Base-by-base conservation (phyloP, 1,284 basidiomycete species). In the Melampsora americana region DNA sequence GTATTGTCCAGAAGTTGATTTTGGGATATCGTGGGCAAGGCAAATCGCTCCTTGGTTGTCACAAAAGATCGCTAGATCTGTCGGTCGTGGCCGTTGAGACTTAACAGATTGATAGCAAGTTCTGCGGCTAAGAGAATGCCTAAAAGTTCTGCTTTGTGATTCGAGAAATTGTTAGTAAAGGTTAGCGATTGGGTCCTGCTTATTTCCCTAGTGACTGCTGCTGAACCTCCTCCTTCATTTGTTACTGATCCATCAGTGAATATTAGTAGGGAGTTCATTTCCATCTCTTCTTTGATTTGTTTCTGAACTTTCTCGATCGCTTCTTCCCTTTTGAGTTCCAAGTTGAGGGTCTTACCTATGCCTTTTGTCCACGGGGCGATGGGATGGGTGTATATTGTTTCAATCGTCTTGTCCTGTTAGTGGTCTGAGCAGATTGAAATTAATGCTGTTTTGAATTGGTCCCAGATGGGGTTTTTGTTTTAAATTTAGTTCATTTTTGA, bases 171-270 rank as follows among this genome's bases (percentile, higher is more conserved):
- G n/a, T 28, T 16, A 50, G 42, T 9, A 30, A 5, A n/a, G 44
- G 32, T 11, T 16, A n/a, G 12, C 46, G 28, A 5, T 46, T 48
- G 26, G 44, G 50, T 12, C 4, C 11, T 23, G 44, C 2, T 32
- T n/a, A n/a, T 28, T 2, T 26, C 46, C 18, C 46, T 35, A 26
- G 53, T 30, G 23, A 50, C 67, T 39, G 67, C 67, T 30, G 46
- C 67, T 9, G 4, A 46, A 6, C 67, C 48, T 35, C 67, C 67
- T 26, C 59, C 59, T 23, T 26, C 53, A n/a, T n/a, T n/a, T 26
- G 30, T 32, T 26, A 59, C 32, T 12, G 50, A 69, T 16, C 67
- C 67, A 69, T 69, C 53, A 20, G 46, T 28, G 35, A 69, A 69
- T 32, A 65, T 26, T 14, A 30, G 11, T 14, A 23, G 59, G 9